Conservation (phyloP, 306 rosid genomes). For the Astragalus glycyphyllos region DNA sequence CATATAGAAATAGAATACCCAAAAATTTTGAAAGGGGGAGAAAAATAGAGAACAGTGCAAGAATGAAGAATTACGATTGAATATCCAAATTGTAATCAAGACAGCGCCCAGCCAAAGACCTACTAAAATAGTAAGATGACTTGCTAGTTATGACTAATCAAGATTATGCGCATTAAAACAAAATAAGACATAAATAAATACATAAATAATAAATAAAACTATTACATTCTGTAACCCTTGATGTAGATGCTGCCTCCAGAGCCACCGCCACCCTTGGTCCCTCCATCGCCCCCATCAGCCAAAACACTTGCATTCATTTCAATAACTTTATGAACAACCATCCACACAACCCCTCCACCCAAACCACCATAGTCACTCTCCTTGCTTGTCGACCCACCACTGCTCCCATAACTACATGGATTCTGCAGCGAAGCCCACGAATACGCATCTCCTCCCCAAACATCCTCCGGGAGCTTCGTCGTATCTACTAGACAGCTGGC, state of each 20-base stretch:
- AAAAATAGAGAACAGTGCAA: conserved; percentile 10
- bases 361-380: conserved; percentile 87
- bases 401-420: conserved; percentile 83
- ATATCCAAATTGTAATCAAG: conserved; percentile 17
- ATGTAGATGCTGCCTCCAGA: conserved; percentile 97
- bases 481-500: conserved; percentile 81
- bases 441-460: conserved; percentile 98
- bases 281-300: conserved; percentile 92
- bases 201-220: conserved; percentile 1
- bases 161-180: conserved; percentile 23
- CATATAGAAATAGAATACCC: background rate
- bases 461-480: conserved; percentile 91
- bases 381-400: conserved; percentile 79
- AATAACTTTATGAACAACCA: conserved; percentile 54
- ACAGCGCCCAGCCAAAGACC: conserved; percentile 9
- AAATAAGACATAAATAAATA: conserved; percentile 26
- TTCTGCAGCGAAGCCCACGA: conserved; percentile 84
- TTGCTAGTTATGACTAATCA: conserved; percentile 10
- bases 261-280: conserved; percentile 92
- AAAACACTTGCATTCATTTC: conserved; percentile 77
- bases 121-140: conserved; percentile 8
- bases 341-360: conserved; percentile 84
- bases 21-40: background rate
- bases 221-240: conserved; percentile 87
- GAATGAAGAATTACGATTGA: conserved; percentile 23